Conservation (phyloP, 2,329 filamentous ascomycete genomes). For the Fusarium sp. region DNA sequence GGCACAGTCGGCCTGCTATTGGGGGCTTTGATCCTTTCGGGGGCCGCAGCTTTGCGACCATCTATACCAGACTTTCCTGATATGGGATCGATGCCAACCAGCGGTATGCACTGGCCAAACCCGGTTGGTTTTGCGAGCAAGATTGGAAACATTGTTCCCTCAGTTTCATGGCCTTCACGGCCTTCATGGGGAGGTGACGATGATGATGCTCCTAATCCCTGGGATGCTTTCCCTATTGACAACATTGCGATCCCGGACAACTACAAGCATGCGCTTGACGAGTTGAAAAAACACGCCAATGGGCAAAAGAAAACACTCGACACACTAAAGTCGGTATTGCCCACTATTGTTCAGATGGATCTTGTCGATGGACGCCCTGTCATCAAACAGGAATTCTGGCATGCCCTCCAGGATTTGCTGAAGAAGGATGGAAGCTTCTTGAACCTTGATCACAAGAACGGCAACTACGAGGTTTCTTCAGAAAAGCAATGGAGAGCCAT, state of each 20-base stretch:
- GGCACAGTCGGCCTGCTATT: slow-evolving; percentile 14
- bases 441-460: slow-evolving; percentile 58
- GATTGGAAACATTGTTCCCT: slow-evolving; percentile 46
- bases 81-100: slow-evolving; percentile 11
- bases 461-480: slow-evolving; percentile 58
- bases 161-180: slow-evolving; percentile 51
- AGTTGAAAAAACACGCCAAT: slow-evolving; percentile 49
- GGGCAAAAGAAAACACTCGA: slow-evolving; percentile 57
- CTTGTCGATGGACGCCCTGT: slow-evolving; percentile 64
- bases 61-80: slow-evolving; percentile 16
- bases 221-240: slow-evolving; percentile 27
- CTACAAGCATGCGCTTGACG: slow-evolving; percentile 51
- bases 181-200: slow-evolving; percentile 38
- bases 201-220: slow-evolving; percentile 27
- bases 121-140: slow-evolving; percentile 33
- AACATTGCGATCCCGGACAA: slow-evolving; percentile 41
- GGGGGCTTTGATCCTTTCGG: not conserved
- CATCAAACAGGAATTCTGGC: slow-evolving; percentile 74
- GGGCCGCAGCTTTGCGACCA: not conserved
- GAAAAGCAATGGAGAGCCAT: slow-evolving; percentile 64
- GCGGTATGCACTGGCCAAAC: slow-evolving; percentile 26
- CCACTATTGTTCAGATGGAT: slow-evolving; percentile 68
- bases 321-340: slow-evolving; percentile 65
- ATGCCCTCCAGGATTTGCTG: slow-evolving; percentile 70
- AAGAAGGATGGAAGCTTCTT: slow-evolving; percentile 62